A percentile compares a stretch with the other conserved stretches of the same genome.
phyloP scores from a whole-genome alignment of 1,139 yeast genomes.

The Yamadazyma oceani region DNA sequence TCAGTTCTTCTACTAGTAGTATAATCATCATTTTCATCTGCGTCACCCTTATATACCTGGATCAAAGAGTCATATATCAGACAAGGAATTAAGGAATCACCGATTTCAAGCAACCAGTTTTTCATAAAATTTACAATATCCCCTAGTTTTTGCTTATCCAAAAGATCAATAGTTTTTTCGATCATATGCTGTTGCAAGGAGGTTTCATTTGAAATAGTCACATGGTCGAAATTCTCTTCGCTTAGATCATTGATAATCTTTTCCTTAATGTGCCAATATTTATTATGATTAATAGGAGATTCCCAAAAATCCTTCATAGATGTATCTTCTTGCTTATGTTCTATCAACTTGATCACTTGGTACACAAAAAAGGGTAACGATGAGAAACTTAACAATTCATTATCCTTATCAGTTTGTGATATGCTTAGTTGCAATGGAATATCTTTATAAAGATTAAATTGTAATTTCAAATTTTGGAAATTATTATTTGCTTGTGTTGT shows the following conservation, averaged over 20 bases:
- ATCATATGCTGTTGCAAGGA: constrained; percentile 25
- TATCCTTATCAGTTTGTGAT: constrained; percentile 16
- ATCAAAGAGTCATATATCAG: constrained; percentile 39
- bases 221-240: constrained; percentile 17
- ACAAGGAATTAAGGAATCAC: constrained; percentile 47
- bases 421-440: constrained; percentile 38
- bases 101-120: constrained; percentile 44
- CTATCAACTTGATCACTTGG: constrained; percentile 23
- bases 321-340: constrained; percentile 14
- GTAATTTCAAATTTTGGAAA: constrained; percentile 40
- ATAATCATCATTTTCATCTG: constrained; percentile 3
- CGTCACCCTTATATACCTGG: constrained; percentile 20
- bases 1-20: constrained; percentile 16
- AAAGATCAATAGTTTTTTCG: constrained; percentile 19
- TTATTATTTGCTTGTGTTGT: constrained; percentile 32
- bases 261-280: constrained; percentile 38
- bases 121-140: constrained; percentile 34
- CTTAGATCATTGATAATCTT: constrained; percentile 26
- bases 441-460: constrained; percentile 44
- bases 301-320: constrained; percentile 25
- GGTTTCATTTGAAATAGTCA: constrained; percentile 21
- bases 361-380: constrained; percentile 39
- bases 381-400: constrained; percentile 24
- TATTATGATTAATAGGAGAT: constrained; percentile 32
- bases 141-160: constrained; percentile 13